Percentiles rank a stretch among this genome's conserved stretches.
These are phyloP conservation scores for Oryza glumipatula DNA, from an alignment of 176 grass and related monocot genomes.

Conservation along the genomic window DNA sequence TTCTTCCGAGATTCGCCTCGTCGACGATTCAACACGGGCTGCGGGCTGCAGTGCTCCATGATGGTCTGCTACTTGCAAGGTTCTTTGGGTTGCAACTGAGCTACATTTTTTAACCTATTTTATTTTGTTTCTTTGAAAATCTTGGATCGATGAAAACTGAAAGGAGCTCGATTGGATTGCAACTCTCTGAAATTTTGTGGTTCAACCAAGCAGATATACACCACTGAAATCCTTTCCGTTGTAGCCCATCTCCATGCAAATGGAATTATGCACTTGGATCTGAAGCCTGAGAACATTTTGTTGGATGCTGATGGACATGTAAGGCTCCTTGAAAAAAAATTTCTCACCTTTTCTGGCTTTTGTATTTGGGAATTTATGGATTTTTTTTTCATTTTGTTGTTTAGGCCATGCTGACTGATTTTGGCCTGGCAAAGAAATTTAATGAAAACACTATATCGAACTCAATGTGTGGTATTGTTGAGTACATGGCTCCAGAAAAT, in stretches of 20 bases:
- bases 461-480: slow-evolving; percentile 91
- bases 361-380: not conserved
- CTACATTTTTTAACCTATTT: no score
- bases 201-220: slow-evolving; percentile 30
- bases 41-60: no score
- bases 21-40: no score
- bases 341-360: not conserved
- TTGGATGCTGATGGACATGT: slow-evolving; percentile 94
- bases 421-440: slow-evolving; percentile 95
- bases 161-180: no score
- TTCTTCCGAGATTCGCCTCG: no score
- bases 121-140: no score
- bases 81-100: no score
- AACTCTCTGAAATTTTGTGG: no score
- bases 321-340: slow-evolving; percentile 25
- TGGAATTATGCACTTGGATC: slow-evolving; percentile 97
- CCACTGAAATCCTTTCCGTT: slow-evolving; percentile 90
- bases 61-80: no score
- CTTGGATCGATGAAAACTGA: no score
- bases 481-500: slow-evolving; percentile 99
- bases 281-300: slow-evolving; percentile 99
- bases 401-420: slow-evolving; percentile 94
- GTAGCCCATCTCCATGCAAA: slow-evolving; percentile 90
- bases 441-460: slow-evolving; percentile 96
- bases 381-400: not conserved